Conservation (phyloP, 805 yeast genomes). For the Candida broadrunensis region DNA sequence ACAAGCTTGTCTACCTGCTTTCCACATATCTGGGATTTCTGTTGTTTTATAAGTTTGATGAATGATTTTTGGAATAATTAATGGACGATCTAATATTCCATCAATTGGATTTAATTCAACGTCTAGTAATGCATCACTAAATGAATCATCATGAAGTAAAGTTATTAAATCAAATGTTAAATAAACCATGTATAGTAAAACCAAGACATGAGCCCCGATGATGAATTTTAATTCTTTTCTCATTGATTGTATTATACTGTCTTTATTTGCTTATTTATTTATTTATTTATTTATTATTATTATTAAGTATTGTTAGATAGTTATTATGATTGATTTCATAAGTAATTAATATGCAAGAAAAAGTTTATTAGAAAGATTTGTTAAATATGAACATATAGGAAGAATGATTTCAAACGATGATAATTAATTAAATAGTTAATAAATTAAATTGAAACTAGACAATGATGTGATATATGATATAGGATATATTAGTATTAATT, state of each 20-base stretch:
- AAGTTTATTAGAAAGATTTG: too few relatives aligned
- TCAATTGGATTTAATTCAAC: constrained; percentile 58
- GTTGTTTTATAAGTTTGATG: constrained; percentile 89
- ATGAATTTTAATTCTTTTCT: constrained; percentile 64
- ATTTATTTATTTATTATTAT: too few relatives aligned
- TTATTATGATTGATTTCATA: not conserved
- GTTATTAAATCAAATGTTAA: constrained; percentile 71
- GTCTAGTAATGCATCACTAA: constrained; percentile 58
- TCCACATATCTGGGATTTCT: constrained; percentile 80
- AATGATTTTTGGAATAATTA: constrained; percentile 80
- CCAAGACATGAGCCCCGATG: constrained; percentile 54
- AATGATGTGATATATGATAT: too few relatives aligned
- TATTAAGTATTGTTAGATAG: too few relatives aligned
- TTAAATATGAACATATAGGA: not conserved
- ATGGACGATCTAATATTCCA: constrained; percentile 42
- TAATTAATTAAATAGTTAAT: not conserved
- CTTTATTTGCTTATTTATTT: not conserved
- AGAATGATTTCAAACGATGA: not conserved
- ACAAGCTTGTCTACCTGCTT: constrained; percentile 71
- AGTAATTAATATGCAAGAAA: not conserved
- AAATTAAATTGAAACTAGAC: not conserved
- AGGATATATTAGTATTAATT: too few relatives aligned
- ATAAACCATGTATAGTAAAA: constrained; percentile 55
- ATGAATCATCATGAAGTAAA: constrained; percentile 69
- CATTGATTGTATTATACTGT: constrained; percentile 29